Evolutionary conservation across 805 yeast species (phyloP), one percentile per base, ranked within the genome.

Genomic region (Zygotorulaspora danielsina): DNA sequence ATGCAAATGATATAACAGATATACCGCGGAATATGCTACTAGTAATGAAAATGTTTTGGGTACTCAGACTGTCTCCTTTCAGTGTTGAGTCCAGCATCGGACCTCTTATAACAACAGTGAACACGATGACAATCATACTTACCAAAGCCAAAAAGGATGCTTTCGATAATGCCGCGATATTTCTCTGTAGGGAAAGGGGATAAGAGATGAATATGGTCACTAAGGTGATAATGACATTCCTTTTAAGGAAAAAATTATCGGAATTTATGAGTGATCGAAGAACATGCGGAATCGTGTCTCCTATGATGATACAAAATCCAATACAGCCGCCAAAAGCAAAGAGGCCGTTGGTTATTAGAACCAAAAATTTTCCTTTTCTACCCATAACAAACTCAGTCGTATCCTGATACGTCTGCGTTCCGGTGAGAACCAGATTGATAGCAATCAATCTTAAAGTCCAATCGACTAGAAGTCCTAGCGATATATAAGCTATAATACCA

Each of bases 301-400:
- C 97, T 21, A 89, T 87, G 49, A 89, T 90, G 37, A 89, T 89
- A 45, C 95, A 84, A 63, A 87, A 90, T 2, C 96, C 97, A 71
- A 87, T 79, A 44, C 87, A 78, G 0, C 97, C 97, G 18, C 97
- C 97, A 54, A 86, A 80, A 1, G 97, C 97, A 69, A 89, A 89
- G 4, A 85, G 67, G 2, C 93, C 88, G 57, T 89, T 95, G 0
- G 95, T 77, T 2, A 82, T 51, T 18, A 89, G 69, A 20, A 89
- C 78, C 6, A 79, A 51, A 3, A 80, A 57, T 43, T 79, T 77
- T 0, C 97, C 97, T 13, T 66, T 45, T 11, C 66, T 70, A 0
- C 97, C 97, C 65, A 78, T 87, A 38, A 95, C 84, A 49, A 74
- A 75, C 34, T 76, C 73, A 0, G 84, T 96, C 1, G 94, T 84